Conservation (phyloP, 2,329 filamentous ascomycete genomes). For the Bipolaris victoriae region DNA sequence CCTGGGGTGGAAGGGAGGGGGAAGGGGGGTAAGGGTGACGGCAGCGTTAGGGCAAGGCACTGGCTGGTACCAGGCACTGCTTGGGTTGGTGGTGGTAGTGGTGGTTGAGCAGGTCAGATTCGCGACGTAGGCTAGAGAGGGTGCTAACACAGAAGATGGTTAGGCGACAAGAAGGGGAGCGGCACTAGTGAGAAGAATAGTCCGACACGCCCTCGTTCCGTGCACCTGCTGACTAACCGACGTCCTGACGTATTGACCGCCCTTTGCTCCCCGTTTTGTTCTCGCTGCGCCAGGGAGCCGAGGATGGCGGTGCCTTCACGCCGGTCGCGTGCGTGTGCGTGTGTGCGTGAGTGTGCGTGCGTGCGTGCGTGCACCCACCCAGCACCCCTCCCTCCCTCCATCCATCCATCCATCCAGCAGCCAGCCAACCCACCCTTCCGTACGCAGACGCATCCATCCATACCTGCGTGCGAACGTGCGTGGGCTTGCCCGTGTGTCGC, state of each 20-base stretch:
- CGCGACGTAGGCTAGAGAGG: conserved; percentile 45
- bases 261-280: conserved; percentile 15
- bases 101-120: conserved; percentile 42
- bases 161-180: conserved; percentile 39
- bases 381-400: too few species aligned
- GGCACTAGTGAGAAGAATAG: conserved; percentile 28
- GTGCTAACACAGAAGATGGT: conserved; percentile 36
- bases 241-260: conserved; percentile 14
- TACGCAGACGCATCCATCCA: background rate
- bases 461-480: background rate
- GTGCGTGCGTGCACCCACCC: background rate
- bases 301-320: background rate
- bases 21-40: conserved; percentile 16
- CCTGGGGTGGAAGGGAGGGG: background rate
- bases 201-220: conserved; percentile 6
- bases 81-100: conserved; percentile 24
- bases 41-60: conserved; percentile 33
- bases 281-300: conserved; percentile 1
- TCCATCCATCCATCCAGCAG: too few species aligned
- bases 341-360: background rate
- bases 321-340: background rate
- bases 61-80: conserved; percentile 30
- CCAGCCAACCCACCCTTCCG: too few species aligned
- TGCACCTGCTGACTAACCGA: conserved; percentile 28
- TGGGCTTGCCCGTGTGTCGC: conserved; percentile 12